These are phyloP conservation scores for Schizosaccharomyces octosporus DNA, from an alignment of 805 yeast genomes.

Conservation along the genomic window DNA sequence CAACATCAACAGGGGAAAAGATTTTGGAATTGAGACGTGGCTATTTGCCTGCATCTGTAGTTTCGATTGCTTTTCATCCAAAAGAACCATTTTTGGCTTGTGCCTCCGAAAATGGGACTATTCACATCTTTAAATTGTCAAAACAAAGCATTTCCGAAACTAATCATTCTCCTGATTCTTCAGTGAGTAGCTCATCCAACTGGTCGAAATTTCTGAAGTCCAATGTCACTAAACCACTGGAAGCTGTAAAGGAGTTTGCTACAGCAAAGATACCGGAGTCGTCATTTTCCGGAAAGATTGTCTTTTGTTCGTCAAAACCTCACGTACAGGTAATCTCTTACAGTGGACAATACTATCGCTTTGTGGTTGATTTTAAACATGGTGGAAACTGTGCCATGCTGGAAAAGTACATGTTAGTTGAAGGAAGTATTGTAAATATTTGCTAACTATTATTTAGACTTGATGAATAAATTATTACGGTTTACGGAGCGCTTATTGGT, in stretches of 20 bases:
- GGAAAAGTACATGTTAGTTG: neutral
- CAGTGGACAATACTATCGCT: neutral
- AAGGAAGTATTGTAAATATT: neutral
- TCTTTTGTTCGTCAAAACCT: neutral
- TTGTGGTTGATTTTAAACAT: neutral
- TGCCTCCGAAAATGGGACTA: neutral
- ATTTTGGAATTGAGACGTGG: neutral
- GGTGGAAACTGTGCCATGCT: neutral
- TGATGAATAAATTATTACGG: neutral
- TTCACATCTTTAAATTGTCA: neutral
- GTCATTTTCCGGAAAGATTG: neutral
- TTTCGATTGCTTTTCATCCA: neutral
- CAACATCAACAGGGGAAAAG: neutral
- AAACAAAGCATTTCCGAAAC: neutral
- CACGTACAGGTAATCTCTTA: neutral
- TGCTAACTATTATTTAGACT: neutral
- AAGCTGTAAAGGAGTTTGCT: neutral
- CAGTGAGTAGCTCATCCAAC: neutral
- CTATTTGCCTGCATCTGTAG: neutral
- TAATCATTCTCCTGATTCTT: neutral
- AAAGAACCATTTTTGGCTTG: neutral
- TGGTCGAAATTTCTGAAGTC: neutral
- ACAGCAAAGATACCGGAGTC: neutral
- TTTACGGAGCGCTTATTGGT: too few relatives aligned
- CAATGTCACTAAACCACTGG: neutral